These are phyloP conservation scores for Entophlyctis luteolus DNA, from an alignment of 192 early-diverging fungal genomes.

Conservation along the genomic window DNA sequence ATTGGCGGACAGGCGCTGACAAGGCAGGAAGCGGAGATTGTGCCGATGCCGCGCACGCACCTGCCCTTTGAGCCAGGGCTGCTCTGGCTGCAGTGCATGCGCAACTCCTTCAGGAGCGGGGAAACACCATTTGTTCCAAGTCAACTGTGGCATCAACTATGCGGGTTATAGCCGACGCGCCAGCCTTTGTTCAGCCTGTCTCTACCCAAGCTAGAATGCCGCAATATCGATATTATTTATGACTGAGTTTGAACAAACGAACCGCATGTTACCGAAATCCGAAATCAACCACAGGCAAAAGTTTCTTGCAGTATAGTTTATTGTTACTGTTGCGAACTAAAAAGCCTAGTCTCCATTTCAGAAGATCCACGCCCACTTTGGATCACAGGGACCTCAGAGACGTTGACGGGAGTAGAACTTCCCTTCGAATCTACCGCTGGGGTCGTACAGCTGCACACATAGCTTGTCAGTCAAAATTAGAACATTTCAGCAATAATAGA, in stretches of 20 bases:
- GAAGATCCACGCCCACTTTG: neutral
- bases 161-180: neutral
- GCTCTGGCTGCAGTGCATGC: conserved; percentile 84
- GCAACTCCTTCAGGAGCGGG: conserved; percentile 72
- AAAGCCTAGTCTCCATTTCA: neutral
- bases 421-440: conserved; percentile 1
- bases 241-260: neutral
- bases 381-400: neutral
- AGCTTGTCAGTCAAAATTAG: no score
- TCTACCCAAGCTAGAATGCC: neutral
- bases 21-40: neutral
- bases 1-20: neutral
- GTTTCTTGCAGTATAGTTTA: neutral
- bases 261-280: neutral
- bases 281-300: neutral
- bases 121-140: neutral
- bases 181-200: neutral
- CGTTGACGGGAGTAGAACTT: neutral
- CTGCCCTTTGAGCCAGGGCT: conserved; percentile 73
- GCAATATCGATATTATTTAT: neutral
- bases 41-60: conserved; percentile 36
- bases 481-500: no score
- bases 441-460: conserved; percentile 1
- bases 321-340: neutral
- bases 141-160: neutral